Conservation (phyloP, 2,329 filamentous ascomycete genomes). For the Trichophyton benhamiae region DNA sequence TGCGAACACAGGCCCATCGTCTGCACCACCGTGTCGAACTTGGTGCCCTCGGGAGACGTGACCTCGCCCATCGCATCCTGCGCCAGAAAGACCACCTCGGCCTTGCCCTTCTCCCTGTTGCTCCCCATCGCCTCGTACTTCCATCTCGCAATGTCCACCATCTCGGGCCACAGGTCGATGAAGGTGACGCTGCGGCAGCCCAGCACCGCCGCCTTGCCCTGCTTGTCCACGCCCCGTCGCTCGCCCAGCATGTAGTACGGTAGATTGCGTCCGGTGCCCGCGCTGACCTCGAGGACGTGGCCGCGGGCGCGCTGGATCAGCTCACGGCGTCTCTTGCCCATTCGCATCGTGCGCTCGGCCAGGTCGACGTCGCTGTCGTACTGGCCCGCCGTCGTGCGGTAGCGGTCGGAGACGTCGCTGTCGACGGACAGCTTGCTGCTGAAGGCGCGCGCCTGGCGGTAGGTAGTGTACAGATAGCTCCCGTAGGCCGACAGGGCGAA, state of each 20-base stretch:
- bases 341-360: conserved; percentile 32
- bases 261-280: conserved; percentile 39
- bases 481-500: conserved; percentile 34
- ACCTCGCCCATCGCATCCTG: conserved; percentile 22
- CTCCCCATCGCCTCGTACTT: conserved; percentile 30
- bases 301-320: conserved; percentile 33
- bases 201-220: conserved; percentile 20
- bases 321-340: conserved; percentile 30
- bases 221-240: conserved; percentile 21
- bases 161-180: conserved; percentile 37
- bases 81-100: conserved; percentile 23
- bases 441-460: conserved; percentile 24
- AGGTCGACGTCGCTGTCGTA: conserved; percentile 37
- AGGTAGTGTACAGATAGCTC: conserved; percentile 33
- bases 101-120: not conserved
- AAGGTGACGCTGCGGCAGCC: conserved; percentile 35
- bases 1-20: conserved; percentile 42
- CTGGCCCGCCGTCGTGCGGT: conserved; percentile 30
- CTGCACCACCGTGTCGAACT: conserved; percentile 38
- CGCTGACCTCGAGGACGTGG: conserved; percentile 39
- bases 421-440: conserved; percentile 20
- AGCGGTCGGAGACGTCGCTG: conserved; percentile 37
- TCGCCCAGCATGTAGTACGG: conserved; percentile 34
- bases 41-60: not conserved
- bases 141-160: conserved; percentile 34